Evolutionary conservation across 1,284 basidiomycete genomes (phyloP).

Genomic region (Papiliotrema laurentii): DNA sequence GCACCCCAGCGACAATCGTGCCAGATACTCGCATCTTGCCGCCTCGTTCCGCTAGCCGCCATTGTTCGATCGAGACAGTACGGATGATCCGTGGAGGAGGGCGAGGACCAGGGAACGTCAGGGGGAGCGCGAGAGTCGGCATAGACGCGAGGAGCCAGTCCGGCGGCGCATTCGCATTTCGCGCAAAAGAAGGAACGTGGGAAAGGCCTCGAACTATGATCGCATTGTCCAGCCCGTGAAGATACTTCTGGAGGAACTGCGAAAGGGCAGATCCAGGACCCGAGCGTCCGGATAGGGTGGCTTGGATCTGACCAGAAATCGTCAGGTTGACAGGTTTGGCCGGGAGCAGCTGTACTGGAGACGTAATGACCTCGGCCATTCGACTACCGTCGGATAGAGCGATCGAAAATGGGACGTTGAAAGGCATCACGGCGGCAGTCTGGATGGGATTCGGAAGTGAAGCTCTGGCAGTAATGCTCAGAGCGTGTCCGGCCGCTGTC

Average conservation of each 20-base stretch:
- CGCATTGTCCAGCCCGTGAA: slow-evolving; percentile 35
- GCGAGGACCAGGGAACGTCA: slow-evolving; percentile 42
- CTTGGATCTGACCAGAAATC: slow-evolving; percentile 33
- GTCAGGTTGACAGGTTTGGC: slow-evolving; percentile 18
- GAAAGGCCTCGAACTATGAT: slow-evolving; percentile 36
- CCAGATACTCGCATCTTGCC: slow-evolving; percentile 42
- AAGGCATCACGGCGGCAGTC: slow-evolving; percentile 29
- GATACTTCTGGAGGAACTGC: slow-evolving; percentile 35
- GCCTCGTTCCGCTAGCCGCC: slow-evolving; percentile 34
- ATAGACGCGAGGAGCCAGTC: slow-evolving; percentile 32
- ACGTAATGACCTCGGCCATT: slow-evolving; percentile 40
- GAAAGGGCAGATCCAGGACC: slow-evolving; percentile 23
- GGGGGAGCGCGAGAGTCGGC: slow-evolving; percentile 25
- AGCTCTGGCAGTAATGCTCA: slow-evolving; percentile 32
- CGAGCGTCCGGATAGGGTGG: slow-evolving; percentile 10
- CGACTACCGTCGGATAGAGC: slow-evolving; percentile 23
- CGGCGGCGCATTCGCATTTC: slow-evolving; percentile 19
- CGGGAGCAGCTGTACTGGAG: slow-evolving; percentile 20
- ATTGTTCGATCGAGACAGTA: slow-evolving; percentile 43
- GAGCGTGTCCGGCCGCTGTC: slow-evolving; percentile 9
- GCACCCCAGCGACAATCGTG: slow-evolving; percentile 38
- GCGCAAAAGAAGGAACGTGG: slow-evolving; percentile 15
- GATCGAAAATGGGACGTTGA: slow-evolving; percentile 40
- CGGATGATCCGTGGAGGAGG: slow-evolving; percentile 41
- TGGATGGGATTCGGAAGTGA: slow-evolving; percentile 30